Percentiles rank a stretch among this genome's conserved stretches.
Evolutionary conservation across 2,329 filamentous ascomycete species (phyloP).

Genomic region (Didymella segeticola): DNA sequence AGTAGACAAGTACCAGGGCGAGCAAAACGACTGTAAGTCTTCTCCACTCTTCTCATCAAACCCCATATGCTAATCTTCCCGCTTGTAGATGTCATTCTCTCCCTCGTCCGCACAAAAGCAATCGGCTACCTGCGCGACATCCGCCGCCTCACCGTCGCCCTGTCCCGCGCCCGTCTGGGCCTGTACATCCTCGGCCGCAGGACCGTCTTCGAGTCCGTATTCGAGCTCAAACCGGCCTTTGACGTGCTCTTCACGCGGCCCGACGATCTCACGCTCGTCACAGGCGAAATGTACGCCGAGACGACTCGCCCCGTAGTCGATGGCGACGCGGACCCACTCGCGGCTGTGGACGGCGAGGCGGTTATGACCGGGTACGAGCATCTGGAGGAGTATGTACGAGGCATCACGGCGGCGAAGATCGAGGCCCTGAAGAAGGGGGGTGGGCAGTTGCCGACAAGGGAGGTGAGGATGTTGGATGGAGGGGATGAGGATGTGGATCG

Average conservation of each 20-base stretch:
- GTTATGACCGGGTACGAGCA: constrained; percentile 93
- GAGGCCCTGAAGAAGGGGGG: constrained; percentile 60
- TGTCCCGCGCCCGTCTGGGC: constrained; percentile 89
- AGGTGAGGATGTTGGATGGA: constrained; percentile 44
- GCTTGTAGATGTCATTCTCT: constrained; percentile 82
- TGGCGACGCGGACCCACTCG: constrained; percentile 52
- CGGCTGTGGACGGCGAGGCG: constrained; percentile 59
- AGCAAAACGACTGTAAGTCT: constrained; percentile 96
- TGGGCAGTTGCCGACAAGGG: constrained; percentile 44
- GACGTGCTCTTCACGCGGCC: constrained; percentile 76
- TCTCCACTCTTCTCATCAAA: not conserved
- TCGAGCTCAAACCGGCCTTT: constrained; percentile 87
- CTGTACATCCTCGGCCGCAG: constrained; percentile 91
- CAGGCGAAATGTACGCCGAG: constrained; percentile 81
- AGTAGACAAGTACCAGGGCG: constrained; percentile 98
- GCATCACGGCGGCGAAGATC: constrained; percentile 84
- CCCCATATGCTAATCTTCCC: constrained; percentile 17
- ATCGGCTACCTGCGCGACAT: constrained; percentile 94
- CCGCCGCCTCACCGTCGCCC: constrained; percentile 88
- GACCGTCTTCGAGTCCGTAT: constrained; percentile 85
- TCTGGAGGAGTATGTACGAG: constrained; percentile 91
- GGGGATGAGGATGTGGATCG: constrained; percentile 35
- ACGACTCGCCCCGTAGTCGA: constrained; percentile 58
- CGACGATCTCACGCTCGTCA: constrained; percentile 80
- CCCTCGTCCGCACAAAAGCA: constrained; percentile 83